These are phyloP conservation scores for Nadsonia commutata DNA, from an alignment of 1,139 yeast genomes.

Conservation along the genomic window DNA sequence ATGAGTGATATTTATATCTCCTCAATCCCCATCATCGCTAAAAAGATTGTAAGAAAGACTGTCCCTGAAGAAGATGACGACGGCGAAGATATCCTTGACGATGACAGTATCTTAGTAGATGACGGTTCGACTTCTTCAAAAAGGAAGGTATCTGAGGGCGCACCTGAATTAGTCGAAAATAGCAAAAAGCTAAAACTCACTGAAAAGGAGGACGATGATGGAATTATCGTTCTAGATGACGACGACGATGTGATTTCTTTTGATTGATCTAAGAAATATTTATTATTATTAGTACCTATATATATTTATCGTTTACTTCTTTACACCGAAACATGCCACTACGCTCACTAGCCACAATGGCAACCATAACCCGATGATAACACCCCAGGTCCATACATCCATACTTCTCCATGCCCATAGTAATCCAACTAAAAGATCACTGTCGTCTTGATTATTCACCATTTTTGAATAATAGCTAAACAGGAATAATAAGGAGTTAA, in stretches of 20 bases:
- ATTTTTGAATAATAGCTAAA: conserved; percentile 21
- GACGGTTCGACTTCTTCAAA: conserved; percentile 4
- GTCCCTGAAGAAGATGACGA: conserved; percentile 9
- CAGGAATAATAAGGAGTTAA: conserved; percentile 25
- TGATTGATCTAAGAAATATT: conserved; percentile 10
- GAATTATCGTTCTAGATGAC: conserved; percentile 13
- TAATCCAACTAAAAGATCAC: conserved; percentile 31
- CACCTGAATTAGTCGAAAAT: conserved; percentile 9
- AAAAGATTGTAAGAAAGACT: conserved; percentile 9
- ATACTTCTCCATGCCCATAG: conserved; percentile 52
- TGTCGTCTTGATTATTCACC: background rate
- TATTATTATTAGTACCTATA: conserved; percentile 1
- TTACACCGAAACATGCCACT: conserved; percentile 10
- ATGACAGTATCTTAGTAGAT: conserved; percentile 7
- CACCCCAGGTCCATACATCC: conserved; percentile 81
- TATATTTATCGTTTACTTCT: conserved; percentile 1
- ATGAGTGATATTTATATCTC: conserved; percentile 8
- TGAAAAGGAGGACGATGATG: conserved; percentile 11
- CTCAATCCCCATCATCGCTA: conserved; percentile 9
- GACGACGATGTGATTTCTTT: conserved; percentile 18
- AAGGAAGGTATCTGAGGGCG: conserved; percentile 3
- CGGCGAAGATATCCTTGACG: conserved; percentile 14
- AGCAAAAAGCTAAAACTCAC: conserved; percentile 6
- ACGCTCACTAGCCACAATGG: conserved; percentile 62
- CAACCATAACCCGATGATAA: conserved; percentile 62